phyloP scores from a whole-genome alignment of 768 basidiomycete species.

The Xerocomus potaroensis region DNA sequence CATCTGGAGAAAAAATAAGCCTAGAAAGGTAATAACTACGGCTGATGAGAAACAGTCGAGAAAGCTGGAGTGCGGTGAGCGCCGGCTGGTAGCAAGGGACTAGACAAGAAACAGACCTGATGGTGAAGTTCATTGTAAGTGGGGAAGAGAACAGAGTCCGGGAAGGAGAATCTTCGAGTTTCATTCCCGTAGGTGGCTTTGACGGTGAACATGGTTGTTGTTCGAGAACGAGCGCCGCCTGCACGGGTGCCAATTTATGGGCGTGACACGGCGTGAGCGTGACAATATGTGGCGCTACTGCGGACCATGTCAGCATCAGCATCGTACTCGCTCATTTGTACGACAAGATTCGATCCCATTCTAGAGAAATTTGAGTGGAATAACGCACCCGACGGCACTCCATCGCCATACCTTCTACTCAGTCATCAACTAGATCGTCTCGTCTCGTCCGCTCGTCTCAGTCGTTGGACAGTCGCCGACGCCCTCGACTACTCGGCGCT shows the following conservation, averaged over 20 bases:
- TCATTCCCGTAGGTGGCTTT: constrained; percentile 74
- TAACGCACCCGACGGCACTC: constrained; percentile 42
- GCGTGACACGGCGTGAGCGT: constrained; percentile 22
- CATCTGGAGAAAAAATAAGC: constrained; percentile 65
- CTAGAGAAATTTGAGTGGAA: constrained; percentile 54
- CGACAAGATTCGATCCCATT: constrained; percentile 55
- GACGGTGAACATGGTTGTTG: constrained; percentile 61
- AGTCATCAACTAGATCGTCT: constrained; percentile 60
- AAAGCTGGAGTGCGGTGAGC: constrained; percentile 46
- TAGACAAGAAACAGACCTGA: constrained; percentile 45
- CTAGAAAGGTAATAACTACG: constrained; percentile 59
- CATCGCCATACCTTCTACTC: constrained; percentile 61
- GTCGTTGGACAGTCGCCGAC: constrained; percentile 44
- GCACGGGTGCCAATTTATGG: constrained; percentile 12
- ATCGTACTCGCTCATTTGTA: constrained; percentile 41
- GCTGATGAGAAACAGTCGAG: constrained; percentile 63
- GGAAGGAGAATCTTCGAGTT: constrained; percentile 63
- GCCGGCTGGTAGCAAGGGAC: constrained; percentile 3
- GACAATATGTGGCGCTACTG: constrained; percentile 18
- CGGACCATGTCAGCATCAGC: constrained; percentile 20
- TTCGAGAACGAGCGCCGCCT: constrained; percentile 20
- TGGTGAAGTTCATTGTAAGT: constrained; percentile 54
- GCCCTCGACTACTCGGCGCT: constrained; percentile 38
- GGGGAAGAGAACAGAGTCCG: constrained; percentile 51
- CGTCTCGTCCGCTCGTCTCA: constrained; percentile 41